Base-by-base conservation (phyloP, 2,329 filamentous ascomycete species). In the Periconia digitata region DNA sequence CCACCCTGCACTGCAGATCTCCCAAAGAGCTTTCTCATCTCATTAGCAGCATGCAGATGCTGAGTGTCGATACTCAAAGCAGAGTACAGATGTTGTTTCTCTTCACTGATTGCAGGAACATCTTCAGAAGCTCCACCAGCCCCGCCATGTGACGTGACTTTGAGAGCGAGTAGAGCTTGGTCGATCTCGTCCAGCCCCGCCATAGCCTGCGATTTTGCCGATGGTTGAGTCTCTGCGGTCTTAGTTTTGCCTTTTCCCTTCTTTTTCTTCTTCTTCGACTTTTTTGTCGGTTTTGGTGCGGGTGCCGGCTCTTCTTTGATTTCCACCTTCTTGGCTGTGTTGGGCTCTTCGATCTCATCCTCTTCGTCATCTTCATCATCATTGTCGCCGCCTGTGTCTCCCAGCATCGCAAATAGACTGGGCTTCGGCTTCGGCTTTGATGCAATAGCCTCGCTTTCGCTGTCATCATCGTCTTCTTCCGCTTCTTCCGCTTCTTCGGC, bases 21-120 rank as follows among this genome's bases (percentile, higher is more conserved):
- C 4, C 86, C 86, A 66, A 89, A 90, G 0, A 90, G 74, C 55
- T 80, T 82, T 48, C 84, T 86, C 90, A 99, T 96, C 74, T 99
- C 94, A 63, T 96, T 95, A 29, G 86, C 79, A 7, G 89, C 89
- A 66, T 92, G 92, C 10, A 99, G 80, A 59, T 91, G 84, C 56
- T 88, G 82, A 0, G 85, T 82, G 58, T 87, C 85, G 43, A 89
- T 75, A 2, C 79, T 73, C 0, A 89, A 74, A 12, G 87, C 70
- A 17, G 77, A 67, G 50, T 73, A 71, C 67, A 81, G 52, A 76
- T 76, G 77, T 41, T 80, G 71, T 40, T 73, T 66, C 43, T 74
- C 73, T 44, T 71, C 67, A 47, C 72, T 67, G 20, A 65, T 47
- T 8, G 56, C 49, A 5, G 57, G 45, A 10, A 51, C 55, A 40